Base-by-base conservation (phyloP, 2,329 filamentous ascomycete species). In the Fusarium xyrophilum region DNA sequence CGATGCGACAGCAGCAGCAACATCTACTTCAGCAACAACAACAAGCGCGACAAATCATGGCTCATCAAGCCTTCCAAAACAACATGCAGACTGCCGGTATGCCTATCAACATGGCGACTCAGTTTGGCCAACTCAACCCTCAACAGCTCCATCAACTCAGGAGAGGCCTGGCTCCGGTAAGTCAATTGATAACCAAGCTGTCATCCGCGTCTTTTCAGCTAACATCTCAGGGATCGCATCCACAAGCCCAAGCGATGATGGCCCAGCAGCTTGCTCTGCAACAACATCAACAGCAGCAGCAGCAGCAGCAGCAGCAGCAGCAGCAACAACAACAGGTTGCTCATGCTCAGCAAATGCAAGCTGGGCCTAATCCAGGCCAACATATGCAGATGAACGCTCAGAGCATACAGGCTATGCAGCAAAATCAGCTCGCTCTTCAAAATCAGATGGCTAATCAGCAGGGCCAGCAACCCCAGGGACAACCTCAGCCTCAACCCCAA, bases 1-100 rank as follows among this genome's bases (percentile, higher is more conserved):
- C 77, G 73, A 83, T 80, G 74, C 80, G 86, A 63, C 86, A 89
- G 67, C 86, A 88, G 65, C 83, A 87, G 58, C 86, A 88, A 63
- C 83, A 87, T 57, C 79, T 85, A 7, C 80, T 87, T 40, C 85
- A 88, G 50, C 86, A 89, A 44, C 85, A 89, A 44, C 85, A 87
- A 65, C 85, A 84, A 59, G 78, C 79, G 25, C 79, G 84, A 52
- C 85, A 89, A 10, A 77, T 87, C 62, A 81, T 88, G 79, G 81
- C 82, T 19, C 85, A 88, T 68, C 86, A 88, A 67, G 81, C 79
- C 58, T 88, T 82, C 71, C 83, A 83, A 33, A 82, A 77, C 47
- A 83, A 84, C 48, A 85, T 89, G 79, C 80, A 81, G 21, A 82
- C 82, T 35, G 76, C 81, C 23, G 77, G 81, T 21, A 84, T 87